phyloP scores from a whole-genome alignment of 129 eudicot species.

The Gnaphalium uliginosum region DNA sequence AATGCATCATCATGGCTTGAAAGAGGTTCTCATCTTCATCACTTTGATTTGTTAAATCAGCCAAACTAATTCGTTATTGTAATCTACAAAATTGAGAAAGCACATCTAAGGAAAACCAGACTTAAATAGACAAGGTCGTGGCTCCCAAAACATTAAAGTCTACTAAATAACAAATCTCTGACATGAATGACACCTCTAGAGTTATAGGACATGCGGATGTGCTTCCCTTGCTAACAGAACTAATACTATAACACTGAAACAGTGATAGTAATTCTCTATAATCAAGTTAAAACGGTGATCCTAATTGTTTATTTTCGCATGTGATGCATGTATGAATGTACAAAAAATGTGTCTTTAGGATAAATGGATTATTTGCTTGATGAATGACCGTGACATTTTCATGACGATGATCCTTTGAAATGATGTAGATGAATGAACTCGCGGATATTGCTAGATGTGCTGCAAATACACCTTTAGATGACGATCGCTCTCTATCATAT shows the following conservation, averaged over 20 bases:
- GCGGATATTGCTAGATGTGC: slow-evolving; percentile 95
- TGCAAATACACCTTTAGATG: slow-evolving; percentile 75
- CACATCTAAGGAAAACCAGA: neutral
- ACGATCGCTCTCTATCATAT: slow-evolving; percentile 70
- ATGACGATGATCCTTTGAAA: slow-evolving; percentile 16
- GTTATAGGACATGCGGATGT: neutral
- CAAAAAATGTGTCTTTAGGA: neutral
- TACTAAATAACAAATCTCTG: neutral
- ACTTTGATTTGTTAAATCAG: slow-evolving; percentile 9
- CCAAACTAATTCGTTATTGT: neutral
- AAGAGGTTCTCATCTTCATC: neutral
- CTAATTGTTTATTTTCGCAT: neutral
- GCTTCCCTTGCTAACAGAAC: neutral
- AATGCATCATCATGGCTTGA: neutral
- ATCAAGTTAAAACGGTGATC: neutral
- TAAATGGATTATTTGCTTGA: neutral
- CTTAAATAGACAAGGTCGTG: neutral
- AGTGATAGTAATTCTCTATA: neutral
- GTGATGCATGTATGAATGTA: neutral
- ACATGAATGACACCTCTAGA: neutral
- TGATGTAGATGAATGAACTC: slow-evolving; percentile 81
- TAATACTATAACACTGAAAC: neutral
- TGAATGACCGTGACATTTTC: slow-evolving; percentile 11
- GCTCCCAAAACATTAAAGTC: neutral
- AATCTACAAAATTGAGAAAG: neutral